Evolutionary conservation across 306 rosid species (phyloP).

Genomic region (cucumber (Cucumis sativus)): Cucumber_9930_V3 NC_026658.2:17635501-17636000

Average conservation of each 20-base stretch:
- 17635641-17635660: background rate
- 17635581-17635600: background rate
- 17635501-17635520: slow-evolving; percentile 7
- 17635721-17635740: background rate
- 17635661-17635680: background rate
- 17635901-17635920: too few species aligned
- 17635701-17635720: background rate
- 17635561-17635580: background rate
- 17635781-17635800: background rate
- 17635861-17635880: too few species aligned
- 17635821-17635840: background rate
- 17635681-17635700: background rate
- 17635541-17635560: background rate
- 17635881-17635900: too few species aligned
- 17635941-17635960: too few species aligned
- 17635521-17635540: background rate
- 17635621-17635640: too few species aligned
- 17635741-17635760: background rate
- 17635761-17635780: background rate
- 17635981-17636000: background rate
- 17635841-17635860: too few species aligned
- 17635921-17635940: too few species aligned
- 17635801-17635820: background rate
- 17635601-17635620: background rate
- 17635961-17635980: background rate